Percentiles rank a stretch among this genome's conserved stretches.
phyloP scores from a whole-genome alignment of 2,329 filamentous ascomycete genomes.

The Metarhizium guizhouense region DNA sequence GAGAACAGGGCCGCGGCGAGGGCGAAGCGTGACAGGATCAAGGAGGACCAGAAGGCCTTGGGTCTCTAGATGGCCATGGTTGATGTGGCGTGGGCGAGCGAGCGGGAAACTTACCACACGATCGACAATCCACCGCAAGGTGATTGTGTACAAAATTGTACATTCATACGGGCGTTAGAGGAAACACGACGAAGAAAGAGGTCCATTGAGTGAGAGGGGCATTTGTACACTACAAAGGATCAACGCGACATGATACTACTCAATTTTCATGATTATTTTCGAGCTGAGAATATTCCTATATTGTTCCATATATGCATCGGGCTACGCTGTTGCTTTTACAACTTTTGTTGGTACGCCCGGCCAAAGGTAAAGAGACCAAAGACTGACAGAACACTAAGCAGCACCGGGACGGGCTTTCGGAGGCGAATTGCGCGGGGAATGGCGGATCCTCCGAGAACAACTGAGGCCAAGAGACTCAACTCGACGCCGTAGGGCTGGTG shows the following conservation, averaged over 20 bases:
- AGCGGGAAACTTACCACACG: neutral
- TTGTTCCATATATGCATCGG: neutral
- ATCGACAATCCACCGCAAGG: neutral
- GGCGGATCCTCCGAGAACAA: conserved; percentile 75
- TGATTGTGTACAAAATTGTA: neutral
- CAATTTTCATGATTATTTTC: neutral
- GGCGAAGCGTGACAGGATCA: conserved; percentile 62
- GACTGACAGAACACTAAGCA: conserved; percentile 67
- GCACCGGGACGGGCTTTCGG: conserved; percentile 74
- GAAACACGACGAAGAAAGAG: neutral
- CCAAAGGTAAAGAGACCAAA: conserved; percentile 78
- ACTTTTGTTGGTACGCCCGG: conserved; percentile 45
- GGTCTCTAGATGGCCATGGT: conserved; percentile 19
- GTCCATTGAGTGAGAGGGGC: neutral
- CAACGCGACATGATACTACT: neutral
- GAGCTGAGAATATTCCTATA: neutral
- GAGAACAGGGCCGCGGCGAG: conserved; percentile 62
- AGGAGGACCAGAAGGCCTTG: conserved; percentile 56
- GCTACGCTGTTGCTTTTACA: conserved; percentile 16
- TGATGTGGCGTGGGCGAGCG: neutral
- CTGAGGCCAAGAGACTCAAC: conserved; percentile 76
- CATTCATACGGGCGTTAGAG: neutral
- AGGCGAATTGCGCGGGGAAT: conserved; percentile 80
- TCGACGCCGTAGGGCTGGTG: conserved; percentile 76
- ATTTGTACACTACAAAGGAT: neutral